A percentile compares a stretch with the other conserved stretches of the same genome.
These are phyloP conservation scores for Verruconis gallopava DNA, from an alignment of 2,329 filamentous ascomycete genomes.

Conservation along the genomic window DNA sequence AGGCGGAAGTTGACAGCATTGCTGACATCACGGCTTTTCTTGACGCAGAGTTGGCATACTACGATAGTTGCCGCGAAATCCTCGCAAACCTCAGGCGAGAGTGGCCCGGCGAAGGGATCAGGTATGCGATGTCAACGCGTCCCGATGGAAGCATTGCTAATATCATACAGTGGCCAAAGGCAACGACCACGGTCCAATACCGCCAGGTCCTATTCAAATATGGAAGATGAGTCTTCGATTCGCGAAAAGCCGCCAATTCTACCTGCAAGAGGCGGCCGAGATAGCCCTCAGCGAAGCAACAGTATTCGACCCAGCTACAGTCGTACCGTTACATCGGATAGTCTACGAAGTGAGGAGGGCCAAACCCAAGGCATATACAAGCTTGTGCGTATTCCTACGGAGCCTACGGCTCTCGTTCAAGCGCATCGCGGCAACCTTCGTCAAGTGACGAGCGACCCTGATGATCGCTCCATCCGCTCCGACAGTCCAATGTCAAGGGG, in stretches of 20 bases:
- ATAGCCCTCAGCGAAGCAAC: conserved; percentile 32
- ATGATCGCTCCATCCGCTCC: conserved; percentile 30
- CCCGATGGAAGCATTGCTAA: too few relatives aligned
- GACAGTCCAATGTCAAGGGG: conserved; percentile 42
- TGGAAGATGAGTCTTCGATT: conserved; percentile 10
- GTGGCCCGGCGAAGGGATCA: conserved; percentile 41
- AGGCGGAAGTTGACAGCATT: conserved; percentile 73
- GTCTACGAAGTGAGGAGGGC: background rate
- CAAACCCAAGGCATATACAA: conserved; percentile 31
- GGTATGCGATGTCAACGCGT: conserved; percentile 6
- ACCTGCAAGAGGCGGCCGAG: conserved; percentile 15
- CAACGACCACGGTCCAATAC: conserved; percentile 37
- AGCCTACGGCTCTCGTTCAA: conserved; percentile 34
- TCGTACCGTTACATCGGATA: background rate
- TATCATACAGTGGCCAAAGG: background rate
- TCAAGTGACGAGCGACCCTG: conserved; percentile 2
- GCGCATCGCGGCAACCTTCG: conserved; percentile 14
- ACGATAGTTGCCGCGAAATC: conserved; percentile 81
- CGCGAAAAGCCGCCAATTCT: background rate
- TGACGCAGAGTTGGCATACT: conserved; percentile 79
- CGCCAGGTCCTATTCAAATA: conserved; percentile 46
- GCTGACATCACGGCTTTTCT: conserved; percentile 68
- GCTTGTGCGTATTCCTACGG: conserved; percentile 41
- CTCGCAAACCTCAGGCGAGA: conserved; percentile 56
- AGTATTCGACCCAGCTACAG: conserved; percentile 11